phyloP scores from a whole-genome alignment of 805 yeast species.

The Cyberlindnera sargentensis region DNA sequence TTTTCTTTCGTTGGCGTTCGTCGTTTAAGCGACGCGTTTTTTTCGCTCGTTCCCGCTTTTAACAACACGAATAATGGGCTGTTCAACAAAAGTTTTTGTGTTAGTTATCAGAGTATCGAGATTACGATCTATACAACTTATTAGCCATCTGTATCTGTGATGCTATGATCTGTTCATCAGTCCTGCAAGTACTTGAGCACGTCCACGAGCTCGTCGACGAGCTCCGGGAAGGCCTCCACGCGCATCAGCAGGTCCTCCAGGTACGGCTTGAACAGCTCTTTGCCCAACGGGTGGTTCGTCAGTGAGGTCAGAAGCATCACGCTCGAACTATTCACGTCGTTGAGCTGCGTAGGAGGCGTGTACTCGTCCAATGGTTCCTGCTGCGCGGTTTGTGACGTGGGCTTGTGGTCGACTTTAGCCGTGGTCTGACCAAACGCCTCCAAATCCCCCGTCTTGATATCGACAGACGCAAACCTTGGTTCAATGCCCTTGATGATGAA shows the following conservation, averaged over 20 bases:
- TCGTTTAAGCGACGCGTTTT: neutral
- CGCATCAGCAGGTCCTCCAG: slow-evolving; percentile 27
- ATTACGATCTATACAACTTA: too few relatives aligned
- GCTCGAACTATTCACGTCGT: slow-evolving; percentile 35
- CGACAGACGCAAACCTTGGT: slow-evolving; percentile 63
- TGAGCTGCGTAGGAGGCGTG: slow-evolving; percentile 27
- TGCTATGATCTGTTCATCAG: neutral
- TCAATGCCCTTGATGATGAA: slow-evolving; percentile 92
- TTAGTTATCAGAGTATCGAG: too few relatives aligned
- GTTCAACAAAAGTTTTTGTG: too few relatives aligned
- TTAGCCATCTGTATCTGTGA: too few relatives aligned
- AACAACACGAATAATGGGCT: too few relatives aligned
- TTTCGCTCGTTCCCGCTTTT: neutral
- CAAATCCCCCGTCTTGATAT: slow-evolving; percentile 36
- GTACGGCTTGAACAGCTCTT: slow-evolving; percentile 26
- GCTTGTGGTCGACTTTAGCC: neutral
- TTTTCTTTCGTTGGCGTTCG: neutral
- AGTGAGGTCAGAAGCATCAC: slow-evolving; percentile 31
- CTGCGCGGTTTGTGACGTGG: slow-evolving; percentile 1
- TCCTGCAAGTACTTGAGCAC: slow-evolving; percentile 17
- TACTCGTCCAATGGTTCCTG: slow-evolving; percentile 15
- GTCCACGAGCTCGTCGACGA: slow-evolving; percentile 22
- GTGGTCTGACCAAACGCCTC: slow-evolving; percentile 27
- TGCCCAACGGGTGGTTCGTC: slow-evolving; percentile 26
- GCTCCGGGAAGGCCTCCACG: slow-evolving; percentile 29